A percentile compares a stretch with the other conserved stretches of the same genome.
These are phyloP conservation scores for Limnomonas spitsbergensis DNA, from an alignment of 139 green algal genomes.

Conservation along the genomic window DNA sequence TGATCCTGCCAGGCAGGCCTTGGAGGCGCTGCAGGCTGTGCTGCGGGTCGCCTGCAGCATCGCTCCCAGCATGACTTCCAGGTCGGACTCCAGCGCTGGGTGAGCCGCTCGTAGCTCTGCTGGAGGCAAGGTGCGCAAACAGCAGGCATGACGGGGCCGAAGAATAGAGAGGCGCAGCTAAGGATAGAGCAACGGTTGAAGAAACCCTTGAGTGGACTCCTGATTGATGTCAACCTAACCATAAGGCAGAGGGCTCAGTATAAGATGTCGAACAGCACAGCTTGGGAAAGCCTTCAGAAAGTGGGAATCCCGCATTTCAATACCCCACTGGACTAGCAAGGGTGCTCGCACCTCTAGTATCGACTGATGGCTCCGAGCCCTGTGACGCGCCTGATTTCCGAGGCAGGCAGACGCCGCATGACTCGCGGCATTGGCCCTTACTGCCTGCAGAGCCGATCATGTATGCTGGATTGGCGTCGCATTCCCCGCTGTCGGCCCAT, in stretches of 20 bases:
- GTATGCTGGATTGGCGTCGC: constrained; percentile 17
- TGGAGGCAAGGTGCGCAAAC: too few relatives aligned
- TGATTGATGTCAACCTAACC: too few relatives aligned
- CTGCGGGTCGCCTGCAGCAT: background rate
- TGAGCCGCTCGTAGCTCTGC: background rate
- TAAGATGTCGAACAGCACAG: too few relatives aligned
- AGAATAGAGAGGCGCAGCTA: too few relatives aligned
- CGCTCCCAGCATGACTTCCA: background rate
- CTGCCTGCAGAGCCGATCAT: constrained; percentile 1
- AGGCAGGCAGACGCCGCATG: constrained; percentile 9
- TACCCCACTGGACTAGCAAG: too few relatives aligned
- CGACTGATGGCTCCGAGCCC: background rate
- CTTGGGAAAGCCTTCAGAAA: too few relatives aligned
- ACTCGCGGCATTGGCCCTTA: background rate
- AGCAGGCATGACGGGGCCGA: too few relatives aligned
- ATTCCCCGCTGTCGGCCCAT: constrained; percentile 14
- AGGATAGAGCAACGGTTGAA: too few relatives aligned
- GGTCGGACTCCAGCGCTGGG: background rate
- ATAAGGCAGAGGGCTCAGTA: too few relatives aligned
- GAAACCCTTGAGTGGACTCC: too few relatives aligned
- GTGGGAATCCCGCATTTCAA: too few relatives aligned
- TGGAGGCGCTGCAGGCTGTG: background rate
- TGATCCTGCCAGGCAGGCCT: background rate
- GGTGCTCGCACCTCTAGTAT: background rate
- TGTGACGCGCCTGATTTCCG: background rate